These are phyloP conservation scores for Nakazawaea holstii DNA, from an alignment of 805 yeast genomes.

Conservation along the genomic window DNA sequence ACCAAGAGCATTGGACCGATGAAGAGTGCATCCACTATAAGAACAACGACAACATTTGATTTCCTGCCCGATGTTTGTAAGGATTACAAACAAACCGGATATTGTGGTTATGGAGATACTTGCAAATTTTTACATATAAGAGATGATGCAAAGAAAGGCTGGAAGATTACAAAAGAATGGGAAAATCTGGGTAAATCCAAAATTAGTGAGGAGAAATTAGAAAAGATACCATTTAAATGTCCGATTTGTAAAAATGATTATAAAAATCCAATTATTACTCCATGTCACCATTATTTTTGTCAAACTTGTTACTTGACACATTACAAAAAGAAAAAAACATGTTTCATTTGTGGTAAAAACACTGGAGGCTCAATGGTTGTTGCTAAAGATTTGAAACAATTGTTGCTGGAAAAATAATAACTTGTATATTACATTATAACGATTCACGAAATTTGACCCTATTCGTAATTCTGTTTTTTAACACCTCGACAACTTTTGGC, in stretches of 20 bases:
- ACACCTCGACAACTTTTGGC: slow-evolving; percentile 9
- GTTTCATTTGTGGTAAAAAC: slow-evolving; percentile 54
- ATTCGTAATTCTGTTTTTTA: slow-evolving; percentile 17
- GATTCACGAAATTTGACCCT: slow-evolving; percentile 14
- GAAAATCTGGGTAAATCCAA: slow-evolving; percentile 30
- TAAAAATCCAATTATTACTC: slow-evolving; percentile 49
- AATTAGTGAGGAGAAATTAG: slow-evolving; percentile 13
- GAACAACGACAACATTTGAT: slow-evolving; percentile 68
- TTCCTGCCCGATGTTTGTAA: slow-evolving; percentile 94
- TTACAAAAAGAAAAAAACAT: slow-evolving; percentile 36
- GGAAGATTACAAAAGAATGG: slow-evolving; percentile 70
- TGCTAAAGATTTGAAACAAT: slow-evolving; percentile 32
- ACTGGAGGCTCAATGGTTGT: slow-evolving; percentile 48
- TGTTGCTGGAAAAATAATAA: slow-evolving; percentile 9
- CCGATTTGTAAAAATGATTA: slow-evolving; percentile 54
- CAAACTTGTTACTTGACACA: slow-evolving; percentile 50
- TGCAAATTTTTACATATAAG: slow-evolving; percentile 92
- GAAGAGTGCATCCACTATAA: slow-evolving; percentile 41
- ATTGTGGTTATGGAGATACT: slow-evolving; percentile 95
- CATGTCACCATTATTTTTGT: slow-evolving; percentile 63
- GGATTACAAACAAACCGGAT: slow-evolving; percentile 86
- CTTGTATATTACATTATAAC: not conserved
- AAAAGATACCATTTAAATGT: slow-evolving; percentile 53
- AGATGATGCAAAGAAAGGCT: slow-evolving; percentile 73
- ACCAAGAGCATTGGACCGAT: slow-evolving; percentile 28